Conservation (phyloP, 2,329 filamentous ascomycete genomes). For the Venturia carpophila region DNA sequence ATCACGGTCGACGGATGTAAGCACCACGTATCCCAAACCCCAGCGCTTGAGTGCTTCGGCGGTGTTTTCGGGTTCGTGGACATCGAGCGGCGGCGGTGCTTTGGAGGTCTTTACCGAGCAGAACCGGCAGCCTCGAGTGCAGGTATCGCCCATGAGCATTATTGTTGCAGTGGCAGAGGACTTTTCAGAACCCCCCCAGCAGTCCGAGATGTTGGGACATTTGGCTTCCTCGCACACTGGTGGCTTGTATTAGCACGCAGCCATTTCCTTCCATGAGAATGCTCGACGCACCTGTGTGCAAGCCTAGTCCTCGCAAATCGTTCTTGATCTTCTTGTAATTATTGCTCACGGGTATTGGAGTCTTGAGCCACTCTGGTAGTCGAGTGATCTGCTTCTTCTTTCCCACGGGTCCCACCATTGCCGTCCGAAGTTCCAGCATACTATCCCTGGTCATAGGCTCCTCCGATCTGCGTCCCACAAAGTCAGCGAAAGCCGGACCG, state of each 20-base stretch:
- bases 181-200: constrained; percentile 89
- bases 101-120: constrained; percentile 91
- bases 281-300: constrained; percentile 58
- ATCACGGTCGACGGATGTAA: constrained; percentile 90
- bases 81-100: constrained; percentile 70
- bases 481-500: constrained; percentile 57
- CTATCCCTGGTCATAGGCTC: constrained; percentile 40
- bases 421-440: constrained; percentile 54
- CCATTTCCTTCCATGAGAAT: neutral
- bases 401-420: constrained; percentile 52
- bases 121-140: constrained; percentile 91
- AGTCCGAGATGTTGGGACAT: constrained; percentile 96
- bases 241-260: constrained; percentile 1
- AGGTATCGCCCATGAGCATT: constrained; percentile 99
- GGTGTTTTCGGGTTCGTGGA: constrained; percentile 93
- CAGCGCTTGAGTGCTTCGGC: constrained; percentile 87
- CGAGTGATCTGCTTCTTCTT: constrained; percentile 62
- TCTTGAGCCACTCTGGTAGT: constrained; percentile 91
- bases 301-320: constrained; percentile 76
- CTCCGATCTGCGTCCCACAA: constrained; percentile 41
- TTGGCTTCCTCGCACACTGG: constrained; percentile 88
- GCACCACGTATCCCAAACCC: constrained; percentile 91
- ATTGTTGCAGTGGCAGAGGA: constrained; percentile 91
- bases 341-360: constrained; percentile 74
- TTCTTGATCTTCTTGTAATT: constrained; percentile 95